Evolutionary conservation across 2,329 filamentous ascomycete genomes (phyloP), one percentile per base, ranked within the genome.

Genomic region (Parafenestella ontariensis): DNA sequence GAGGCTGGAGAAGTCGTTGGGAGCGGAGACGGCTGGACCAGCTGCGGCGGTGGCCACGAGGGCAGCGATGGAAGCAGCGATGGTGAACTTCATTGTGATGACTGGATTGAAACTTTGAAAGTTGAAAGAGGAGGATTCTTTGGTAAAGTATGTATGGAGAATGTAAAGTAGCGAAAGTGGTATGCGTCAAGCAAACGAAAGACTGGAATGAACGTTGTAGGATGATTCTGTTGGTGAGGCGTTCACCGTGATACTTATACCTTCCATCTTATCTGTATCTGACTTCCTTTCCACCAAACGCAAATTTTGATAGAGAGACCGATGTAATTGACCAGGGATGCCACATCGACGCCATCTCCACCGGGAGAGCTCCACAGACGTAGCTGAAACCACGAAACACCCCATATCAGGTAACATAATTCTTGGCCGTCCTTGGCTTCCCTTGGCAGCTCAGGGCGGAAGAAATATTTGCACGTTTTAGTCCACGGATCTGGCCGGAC

Each of bases 11-110:
- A 66, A 61, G 49, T 62, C 64, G 52, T 41, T 48, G 28, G 69
- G 66, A 31, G 66, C 34, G 44, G 52, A 24, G 36, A 54, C 61
- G 28, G 69, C 64, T 44, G 71, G 70, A 48, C 61, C 59, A 28
- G 73, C 73, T 31, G 69, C 59, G 47, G 69, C 61, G 44, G 67
- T 58, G 54, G 64, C 62, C 37, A 58, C 68, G 48, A 73, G 57
- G 53, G 66, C 69, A 44, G 68, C 49, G 40, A 71, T 56, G 50
- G 69, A 54, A 43, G 70, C 66, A 39, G 61, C 29, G 46, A 65
- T 49, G 47, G 65, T 55, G 68, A 65, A 71, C 68, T 74, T 67
- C 71, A 74, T 74, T 54, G 61, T 73, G 68, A 64, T 53, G 45
- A 51, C 60, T 36, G 40, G 54, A 28, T 62, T 44, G 52, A 31